phyloP scores from a whole-genome alignment of 2,329 filamentous ascomycete genomes.

The Eutypella sp. region DNA sequence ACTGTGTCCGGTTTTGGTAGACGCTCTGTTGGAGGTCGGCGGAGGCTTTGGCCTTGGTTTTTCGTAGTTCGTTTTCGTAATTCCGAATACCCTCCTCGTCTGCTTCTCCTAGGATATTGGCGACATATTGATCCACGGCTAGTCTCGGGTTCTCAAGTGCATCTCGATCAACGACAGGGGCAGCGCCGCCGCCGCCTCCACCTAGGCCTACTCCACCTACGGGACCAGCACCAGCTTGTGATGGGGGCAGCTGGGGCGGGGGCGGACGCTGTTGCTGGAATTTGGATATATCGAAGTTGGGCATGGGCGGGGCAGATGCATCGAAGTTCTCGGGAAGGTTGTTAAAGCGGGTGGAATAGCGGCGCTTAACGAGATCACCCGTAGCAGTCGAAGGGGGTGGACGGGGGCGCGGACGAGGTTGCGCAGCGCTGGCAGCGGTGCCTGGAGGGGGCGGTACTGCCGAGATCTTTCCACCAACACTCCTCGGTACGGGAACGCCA shows the following conservation, averaged over 20 bases:
- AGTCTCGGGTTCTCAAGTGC: conserved; percentile 76
- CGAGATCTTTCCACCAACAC: conserved; percentile 24
- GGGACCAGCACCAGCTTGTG: conserved; percentile 37
- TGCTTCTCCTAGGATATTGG: conserved; percentile 72
- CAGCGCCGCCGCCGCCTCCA: too few relatives aligned
- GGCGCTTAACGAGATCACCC: conserved; percentile 82
- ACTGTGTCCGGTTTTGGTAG: conserved; percentile 94
- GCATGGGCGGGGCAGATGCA: conserved; percentile 62
- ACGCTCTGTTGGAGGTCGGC: conserved; percentile 90
- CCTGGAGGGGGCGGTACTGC: conserved; percentile 21
- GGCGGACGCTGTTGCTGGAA: conserved; percentile 47
- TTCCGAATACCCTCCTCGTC: conserved; percentile 81
- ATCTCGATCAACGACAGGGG: conserved; percentile 68
- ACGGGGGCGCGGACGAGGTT: conserved; percentile 23
- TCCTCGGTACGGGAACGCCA: conserved; percentile 33
- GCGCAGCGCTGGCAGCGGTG: conserved; percentile 31
- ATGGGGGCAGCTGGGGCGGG: too few relatives aligned
- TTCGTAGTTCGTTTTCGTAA: conserved; percentile 71
- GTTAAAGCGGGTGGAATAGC: conserved; percentile 92
- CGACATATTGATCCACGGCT: conserved; percentile 72
- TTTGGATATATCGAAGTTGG: conserved; percentile 46
- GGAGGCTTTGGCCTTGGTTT: conserved; percentile 72
- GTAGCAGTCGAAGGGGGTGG: conserved; percentile 53
- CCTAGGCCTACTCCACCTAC: conserved; percentile 40
- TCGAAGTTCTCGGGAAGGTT: conserved; percentile 67